These are phyloP conservation scores for Flaveria trinervia DNA, from an alignment of 129 eudicot species.

Conservation along the genomic window DNA sequence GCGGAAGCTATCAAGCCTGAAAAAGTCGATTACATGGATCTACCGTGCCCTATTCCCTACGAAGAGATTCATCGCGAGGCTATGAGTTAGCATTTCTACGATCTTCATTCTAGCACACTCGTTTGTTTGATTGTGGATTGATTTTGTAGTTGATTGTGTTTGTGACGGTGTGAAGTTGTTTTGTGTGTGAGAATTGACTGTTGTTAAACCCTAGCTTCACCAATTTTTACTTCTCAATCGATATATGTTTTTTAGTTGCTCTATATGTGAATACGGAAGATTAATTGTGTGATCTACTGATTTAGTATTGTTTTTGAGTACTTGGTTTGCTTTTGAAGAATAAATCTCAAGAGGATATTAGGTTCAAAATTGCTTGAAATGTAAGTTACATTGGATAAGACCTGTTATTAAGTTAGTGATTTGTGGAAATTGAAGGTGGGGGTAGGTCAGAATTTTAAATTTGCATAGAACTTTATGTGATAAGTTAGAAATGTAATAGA, in stretches of 20 bases:
- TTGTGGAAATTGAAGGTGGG: neutral
- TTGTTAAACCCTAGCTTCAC: constrained; percentile 31
- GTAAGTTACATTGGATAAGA: constrained; percentile 8
- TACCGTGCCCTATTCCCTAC: constrained; percentile 88
- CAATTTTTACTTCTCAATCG: neutral
- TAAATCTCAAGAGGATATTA: neutral
- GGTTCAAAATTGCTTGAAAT: constrained; percentile 2
- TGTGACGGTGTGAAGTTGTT: neutral
- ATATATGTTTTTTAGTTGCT: no score
- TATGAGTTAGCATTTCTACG: constrained; percentile 48
- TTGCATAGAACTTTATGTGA: neutral
- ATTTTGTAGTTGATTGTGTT: constrained; percentile 4
- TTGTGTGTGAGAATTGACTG: neutral
- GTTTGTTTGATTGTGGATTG: constrained; percentile 4
- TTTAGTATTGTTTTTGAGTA: neutral
- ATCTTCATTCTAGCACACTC: constrained; percentile 4
- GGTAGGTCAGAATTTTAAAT: neutral
- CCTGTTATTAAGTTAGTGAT: constrained; percentile 2
- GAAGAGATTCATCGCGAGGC: constrained; percentile 95
- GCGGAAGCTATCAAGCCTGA: constrained; percentile 43
- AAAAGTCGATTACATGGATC: constrained; percentile 66
- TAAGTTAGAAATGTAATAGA: neutral
- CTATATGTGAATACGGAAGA: neutral
- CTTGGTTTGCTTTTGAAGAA: constrained; percentile 1
- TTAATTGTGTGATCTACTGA: constrained; percentile 17